Percentiles rank a stretch among this genome's conserved stretches.
These are phyloP conservation scores for Aspergillus intermedius DNA, from an alignment of 2,329 filamentous ascomycete genomes.

Conservation along the genomic window DNA sequence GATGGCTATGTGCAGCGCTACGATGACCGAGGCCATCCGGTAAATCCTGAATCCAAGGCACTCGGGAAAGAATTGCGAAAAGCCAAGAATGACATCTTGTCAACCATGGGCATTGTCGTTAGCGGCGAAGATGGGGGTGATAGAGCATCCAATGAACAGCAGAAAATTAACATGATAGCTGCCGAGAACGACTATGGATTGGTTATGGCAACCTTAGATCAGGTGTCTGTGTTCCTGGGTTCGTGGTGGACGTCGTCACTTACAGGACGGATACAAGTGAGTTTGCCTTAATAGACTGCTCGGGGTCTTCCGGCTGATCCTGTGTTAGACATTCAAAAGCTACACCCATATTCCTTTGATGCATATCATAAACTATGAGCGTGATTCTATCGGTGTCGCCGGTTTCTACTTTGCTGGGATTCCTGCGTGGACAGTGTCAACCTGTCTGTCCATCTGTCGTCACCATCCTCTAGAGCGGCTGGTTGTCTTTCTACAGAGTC, in stretches of 20 bases:
- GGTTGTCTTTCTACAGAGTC: slow-evolving; percentile 23
- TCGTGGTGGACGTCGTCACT: slow-evolving; percentile 39
- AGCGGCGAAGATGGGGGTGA: slow-evolving; percentile 34
- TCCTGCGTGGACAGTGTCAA: slow-evolving; percentile 33
- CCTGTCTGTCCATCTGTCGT: slow-evolving; percentile 32
- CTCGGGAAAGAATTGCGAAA: slow-evolving; percentile 36
- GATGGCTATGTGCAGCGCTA: slow-evolving; percentile 44
- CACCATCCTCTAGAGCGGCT: slow-evolving; percentile 31
- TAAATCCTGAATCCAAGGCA: slow-evolving; percentile 37
- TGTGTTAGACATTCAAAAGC: slow-evolving; percentile 30
- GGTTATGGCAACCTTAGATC: slow-evolving; percentile 36
- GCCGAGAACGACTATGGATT: slow-evolving; percentile 40
- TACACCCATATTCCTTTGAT: slow-evolving; percentile 32
- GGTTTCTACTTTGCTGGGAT: slow-evolving; percentile 38
- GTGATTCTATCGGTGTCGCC: slow-evolving; percentile 24
- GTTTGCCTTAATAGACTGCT: background rate
- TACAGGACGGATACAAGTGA: slow-evolving; percentile 33
- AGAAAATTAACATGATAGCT: slow-evolving; percentile 32
- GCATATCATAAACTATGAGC: slow-evolving; percentile 32
- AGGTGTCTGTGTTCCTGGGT: slow-evolving; percentile 34
- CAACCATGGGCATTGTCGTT: slow-evolving; percentile 44
- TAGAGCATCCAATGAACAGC: slow-evolving; percentile 30
- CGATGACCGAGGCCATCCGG: slow-evolving; percentile 42
- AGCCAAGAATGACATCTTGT: slow-evolving; percentile 47
- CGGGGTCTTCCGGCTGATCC: background rate